A percentile compares a stretch with the other conserved stretches of the same genome.
phyloP scores from a whole-genome alignment of 176 grass and related monocot genomes.

The Luzula sylvatica region DNA sequence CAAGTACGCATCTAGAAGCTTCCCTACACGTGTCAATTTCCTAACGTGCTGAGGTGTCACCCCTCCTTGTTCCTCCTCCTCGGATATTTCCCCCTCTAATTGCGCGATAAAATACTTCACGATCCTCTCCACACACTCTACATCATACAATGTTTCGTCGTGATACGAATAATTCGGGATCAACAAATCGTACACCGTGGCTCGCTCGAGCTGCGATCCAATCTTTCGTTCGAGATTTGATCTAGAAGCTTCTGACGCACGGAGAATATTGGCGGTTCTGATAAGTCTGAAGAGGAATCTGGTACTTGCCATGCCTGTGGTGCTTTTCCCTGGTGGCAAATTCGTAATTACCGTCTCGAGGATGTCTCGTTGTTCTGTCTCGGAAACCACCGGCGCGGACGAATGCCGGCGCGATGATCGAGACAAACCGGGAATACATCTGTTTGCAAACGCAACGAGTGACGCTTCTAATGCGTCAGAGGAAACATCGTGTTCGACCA shows the following conservation, averaged over 20 bases:
- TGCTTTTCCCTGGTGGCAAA: slow-evolving; percentile 36
- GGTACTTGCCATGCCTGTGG: slow-evolving; percentile 38
- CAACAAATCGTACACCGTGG: slow-evolving; percentile 66
- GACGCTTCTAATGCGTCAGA: slow-evolving; percentile 53
- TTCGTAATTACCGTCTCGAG: slow-evolving; percentile 67
- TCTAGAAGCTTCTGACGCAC: slow-evolving; percentile 30
- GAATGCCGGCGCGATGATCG: slow-evolving; percentile 45
- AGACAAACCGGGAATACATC: slow-evolving; percentile 71
- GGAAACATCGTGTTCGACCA: slow-evolving; percentile 33
- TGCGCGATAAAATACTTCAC: slow-evolving; percentile 44
- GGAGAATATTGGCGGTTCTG: slow-evolving; percentile 64
- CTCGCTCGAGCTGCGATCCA: slow-evolving; percentile 51
- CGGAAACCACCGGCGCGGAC: slow-evolving; percentile 50
- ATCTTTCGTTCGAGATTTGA: slow-evolving; percentile 56
- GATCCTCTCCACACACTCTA: slow-evolving; percentile 64
- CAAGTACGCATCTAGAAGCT: slow-evolving; percentile 76
- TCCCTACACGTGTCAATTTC: slow-evolving; percentile 51
- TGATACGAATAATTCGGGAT: slow-evolving; percentile 72
- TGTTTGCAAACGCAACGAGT: slow-evolving; percentile 65
- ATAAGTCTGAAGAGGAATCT: slow-evolving; percentile 63
- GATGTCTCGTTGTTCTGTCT: slow-evolving; percentile 64
- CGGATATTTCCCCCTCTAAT: slow-evolving; percentile 12
- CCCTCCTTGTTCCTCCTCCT: slow-evolving; percentile 9
- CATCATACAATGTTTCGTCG: slow-evolving; percentile 73
- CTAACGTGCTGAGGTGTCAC: slow-evolving; percentile 17